phyloP scores from a whole-genome alignment of 208 protist genomes.

The Trypanosoma melophagium region DNA sequence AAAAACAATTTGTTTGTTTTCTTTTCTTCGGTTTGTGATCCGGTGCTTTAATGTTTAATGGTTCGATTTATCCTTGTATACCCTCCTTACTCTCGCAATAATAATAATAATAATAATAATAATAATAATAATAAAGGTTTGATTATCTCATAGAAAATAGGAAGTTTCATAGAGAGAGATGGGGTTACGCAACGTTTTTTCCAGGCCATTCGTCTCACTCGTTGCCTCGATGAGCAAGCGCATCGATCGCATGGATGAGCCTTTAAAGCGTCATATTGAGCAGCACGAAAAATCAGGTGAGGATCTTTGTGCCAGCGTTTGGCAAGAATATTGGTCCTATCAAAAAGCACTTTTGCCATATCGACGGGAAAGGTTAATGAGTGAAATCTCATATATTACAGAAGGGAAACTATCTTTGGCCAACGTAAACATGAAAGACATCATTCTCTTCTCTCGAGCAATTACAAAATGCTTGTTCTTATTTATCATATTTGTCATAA shows the following conservation, averaged over 20 bases:
- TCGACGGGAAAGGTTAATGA: conserved; percentile 46
- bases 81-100: too few relatives aligned
- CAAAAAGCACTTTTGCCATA: conserved; percentile 62
- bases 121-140: not conserved
- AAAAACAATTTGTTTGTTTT: too few relatives aligned
- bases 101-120: conserved; percentile 8
- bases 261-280: conserved; percentile 76
- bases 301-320: conserved; percentile 64
- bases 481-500: conserved; percentile 59
- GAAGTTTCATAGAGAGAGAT: conserved; percentile 4
- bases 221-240: conserved; percentile 38
- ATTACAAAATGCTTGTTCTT: conserved; percentile 68
- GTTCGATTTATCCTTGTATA: too few relatives aligned
- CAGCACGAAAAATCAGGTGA: conserved; percentile 50
- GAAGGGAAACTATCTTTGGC: conserved; percentile 44
- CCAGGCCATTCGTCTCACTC: conserved; percentile 52
- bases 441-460: conserved; percentile 51
- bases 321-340: conserved; percentile 63
- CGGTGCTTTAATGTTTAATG: too few relatives aligned
- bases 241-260: conserved; percentile 62
- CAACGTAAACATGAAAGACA: conserved; percentile 33
- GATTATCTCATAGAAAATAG: conserved; percentile 1
- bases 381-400: conserved; percentile 38
- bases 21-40: too few relatives aligned
- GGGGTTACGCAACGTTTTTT: conserved; percentile 35